phyloP scores from a whole-genome alignment of 805 yeast genomes.

The Sugiyamaella americana region DNA sequence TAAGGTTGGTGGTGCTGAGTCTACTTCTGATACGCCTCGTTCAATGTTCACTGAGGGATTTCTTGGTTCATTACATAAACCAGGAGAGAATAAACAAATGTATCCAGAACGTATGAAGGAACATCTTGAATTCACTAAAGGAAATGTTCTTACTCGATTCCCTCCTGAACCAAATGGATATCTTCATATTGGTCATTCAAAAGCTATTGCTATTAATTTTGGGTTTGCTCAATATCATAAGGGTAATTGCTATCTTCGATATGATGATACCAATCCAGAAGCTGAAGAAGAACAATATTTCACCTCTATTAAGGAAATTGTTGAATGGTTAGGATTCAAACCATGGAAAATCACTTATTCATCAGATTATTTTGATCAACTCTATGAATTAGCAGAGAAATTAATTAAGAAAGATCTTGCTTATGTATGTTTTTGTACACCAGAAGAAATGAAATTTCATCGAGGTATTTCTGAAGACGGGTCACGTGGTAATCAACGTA shows the following conservation, averaged over 20 bases:
- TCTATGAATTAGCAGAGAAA: slow-evolving; percentile 83
- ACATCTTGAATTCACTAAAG: slow-evolving; percentile 72
- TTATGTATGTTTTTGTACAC: slow-evolving; percentile 88
- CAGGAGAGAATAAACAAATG: slow-evolving; percentile 91
- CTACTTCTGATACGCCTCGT: slow-evolving; percentile 32
- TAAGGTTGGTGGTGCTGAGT: slow-evolving; percentile 14
- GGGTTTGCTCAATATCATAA: slow-evolving; percentile 88
- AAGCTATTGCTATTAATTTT: slow-evolving; percentile 95
- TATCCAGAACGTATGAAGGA: slow-evolving; percentile 76
- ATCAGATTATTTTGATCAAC: slow-evolving; percentile 85
- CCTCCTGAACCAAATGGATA: slow-evolving; percentile 99
- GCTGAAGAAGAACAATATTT: slow-evolving; percentile 94
- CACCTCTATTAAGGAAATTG: slow-evolving; percentile 74
- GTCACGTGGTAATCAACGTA: slow-evolving; percentile 83
- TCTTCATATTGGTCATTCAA: slow-evolving; percentile 95
- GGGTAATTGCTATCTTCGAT: slow-evolving; percentile 88
- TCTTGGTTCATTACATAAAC: slow-evolving; percentile 88
- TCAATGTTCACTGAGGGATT: slow-evolving; percentile 95
- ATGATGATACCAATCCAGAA: slow-evolving; percentile 97
- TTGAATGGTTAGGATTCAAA: slow-evolving; percentile 86
- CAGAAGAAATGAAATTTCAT: slow-evolving; percentile 82
- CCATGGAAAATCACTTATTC: slow-evolving; percentile 97
- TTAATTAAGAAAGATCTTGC: slow-evolving; percentile 67
- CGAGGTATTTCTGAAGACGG: slow-evolving; percentile 93
- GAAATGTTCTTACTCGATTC: slow-evolving; percentile 86